Conservation (phyloP, 2,329 filamentous ascomycete genomes). For the Pseudogymnoascus sp. region DNA sequence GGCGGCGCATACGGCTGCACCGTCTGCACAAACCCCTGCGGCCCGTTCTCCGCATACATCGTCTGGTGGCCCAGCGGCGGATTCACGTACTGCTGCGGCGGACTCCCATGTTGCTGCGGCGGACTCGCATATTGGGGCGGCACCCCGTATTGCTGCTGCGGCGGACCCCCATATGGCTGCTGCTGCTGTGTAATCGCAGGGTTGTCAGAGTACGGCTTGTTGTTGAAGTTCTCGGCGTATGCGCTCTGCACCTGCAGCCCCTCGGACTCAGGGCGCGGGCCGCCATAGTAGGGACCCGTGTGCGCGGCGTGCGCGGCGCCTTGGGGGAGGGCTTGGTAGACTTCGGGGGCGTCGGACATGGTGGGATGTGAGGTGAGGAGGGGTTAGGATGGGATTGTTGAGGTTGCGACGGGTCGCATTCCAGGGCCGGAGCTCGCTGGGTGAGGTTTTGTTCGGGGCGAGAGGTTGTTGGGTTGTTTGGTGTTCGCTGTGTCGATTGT, state of each 20-base stretch:
- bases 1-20: not conserved
- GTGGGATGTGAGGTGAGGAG: not conserved
- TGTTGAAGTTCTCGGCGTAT: not conserved
- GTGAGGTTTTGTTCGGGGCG: not conserved
- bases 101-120: not conserved
- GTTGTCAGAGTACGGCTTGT: not conserved
- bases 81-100: not conserved
- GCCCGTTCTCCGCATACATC: not conserved
- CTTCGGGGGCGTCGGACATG: constrained; percentile 5
- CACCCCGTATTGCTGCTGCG: too few relatives aligned
- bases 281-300: not conserved
- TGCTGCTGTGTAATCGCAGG: not conserved
- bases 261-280: not conserved
- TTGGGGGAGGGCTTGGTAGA: not conserved
- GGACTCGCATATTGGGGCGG: not conserved
- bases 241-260: not conserved
- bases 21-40: not conserved
- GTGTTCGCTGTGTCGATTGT: not conserved
- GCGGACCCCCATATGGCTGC: not conserved
- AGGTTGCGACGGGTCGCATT: not conserved
- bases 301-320: not conserved
- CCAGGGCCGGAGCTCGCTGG: not conserved
- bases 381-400: not conserved
- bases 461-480: not conserved
- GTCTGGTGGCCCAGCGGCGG: not conserved